Evolutionary conservation across 257 asterid genomes (phyloP), one percentile per base, ranked within the genome.

Genomic region (Solanum lignicaule): DNA sequence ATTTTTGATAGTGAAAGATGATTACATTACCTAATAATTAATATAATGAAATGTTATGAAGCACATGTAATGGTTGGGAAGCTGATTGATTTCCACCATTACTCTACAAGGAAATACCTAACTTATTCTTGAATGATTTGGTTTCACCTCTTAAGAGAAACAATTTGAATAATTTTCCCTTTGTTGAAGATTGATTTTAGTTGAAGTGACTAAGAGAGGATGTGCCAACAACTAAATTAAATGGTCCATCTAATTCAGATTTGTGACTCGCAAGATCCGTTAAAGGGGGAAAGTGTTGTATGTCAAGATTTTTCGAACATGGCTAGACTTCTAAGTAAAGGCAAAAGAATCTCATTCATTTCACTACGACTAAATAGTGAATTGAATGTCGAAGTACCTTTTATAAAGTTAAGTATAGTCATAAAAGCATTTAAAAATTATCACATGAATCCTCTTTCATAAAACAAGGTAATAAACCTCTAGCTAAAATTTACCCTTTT

Each of bases 41-140:
- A 20, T 21, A 36, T 74, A 79, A 15, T 25, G 65, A 25, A 69
- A 79, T 25, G 38, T 25, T 79, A 4, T 6, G 31, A 15, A 41
- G 8, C 36, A 78, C 60, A 39, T 39, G 14, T 39, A 27, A 41
- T 76, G 83, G 83, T 76, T 39, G 60, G 35, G 29, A n/a, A 39
- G 83, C 58, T 39, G 83, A 76, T 52, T 39, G 35, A 76, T 76
- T 41, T 76, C 83, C 35, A 39, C 35, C 62, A 79, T 43, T 79
- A 43, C 65, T 43, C 9, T 43, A 43, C 38, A 43, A 8, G 65
- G 38, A 79, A 71, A 43, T 25, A 18, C 84, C 66, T 8, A 79
- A 79, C 62, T 27, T 79, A 79, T 43, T 79, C 66, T 79, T 4
- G 23, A 79, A 79, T 43, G 36, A 33, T 43, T 79, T 25, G 38